Conservation (phyloP, 1,284 basidiomycete genomes). For the Athelia sp. region DNA sequence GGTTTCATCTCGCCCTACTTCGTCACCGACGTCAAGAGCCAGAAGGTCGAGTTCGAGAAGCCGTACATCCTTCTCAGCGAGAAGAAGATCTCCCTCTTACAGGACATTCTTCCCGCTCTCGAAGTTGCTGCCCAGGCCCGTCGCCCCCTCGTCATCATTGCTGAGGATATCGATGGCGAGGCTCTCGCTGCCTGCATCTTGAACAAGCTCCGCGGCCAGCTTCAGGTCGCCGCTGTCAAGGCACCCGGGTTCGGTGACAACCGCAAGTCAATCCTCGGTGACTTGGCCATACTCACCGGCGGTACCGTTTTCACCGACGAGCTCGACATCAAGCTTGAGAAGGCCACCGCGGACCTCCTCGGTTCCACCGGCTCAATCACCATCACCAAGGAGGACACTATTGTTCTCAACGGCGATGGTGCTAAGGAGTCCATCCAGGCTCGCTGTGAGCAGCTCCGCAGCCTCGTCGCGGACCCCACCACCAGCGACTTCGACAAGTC, state of each 20-base stretch:
- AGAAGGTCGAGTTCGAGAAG: conserved; percentile 97
- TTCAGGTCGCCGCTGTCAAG: conserved; percentile 91
- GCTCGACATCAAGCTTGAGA: conserved; percentile 96
- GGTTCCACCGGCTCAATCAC: conserved; percentile 91
- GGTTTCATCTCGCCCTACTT: conserved; percentile 99
- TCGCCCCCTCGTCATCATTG: conserved; percentile 92
- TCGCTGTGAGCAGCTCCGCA: conserved; percentile 94
- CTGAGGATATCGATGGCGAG: conserved; percentile 97
- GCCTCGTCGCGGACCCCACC: conserved; percentile 76
- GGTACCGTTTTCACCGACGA: conserved; percentile 98
- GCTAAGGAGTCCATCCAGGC: conserved; percentile 81
- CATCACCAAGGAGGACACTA: conserved; percentile 98
- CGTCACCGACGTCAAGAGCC: conserved; percentile 96
- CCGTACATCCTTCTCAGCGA: conserved; percentile 91
- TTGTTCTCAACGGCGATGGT: conserved; percentile 92
- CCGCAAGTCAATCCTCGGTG: conserved; percentile 96
- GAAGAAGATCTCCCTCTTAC: conserved; percentile 96
- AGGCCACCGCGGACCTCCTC: conserved; percentile 85
- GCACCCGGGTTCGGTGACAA: conserved; percentile 99
- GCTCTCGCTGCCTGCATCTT: conserved; percentile 96
- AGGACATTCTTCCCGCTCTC: conserved; percentile 93
- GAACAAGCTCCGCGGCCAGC: conserved; percentile 97
- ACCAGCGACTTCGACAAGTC: conserved; percentile 94
- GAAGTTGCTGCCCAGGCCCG: conserved; percentile 90
- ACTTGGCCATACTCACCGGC: conserved; percentile 95